Percentiles rank a stretch among this genome's conserved stretches.
These are phyloP conservation scores for Helichrysum umbraculigerum DNA, from an alignment of 129 eudicot genomes.

Conservation along the genomic window DNA sequence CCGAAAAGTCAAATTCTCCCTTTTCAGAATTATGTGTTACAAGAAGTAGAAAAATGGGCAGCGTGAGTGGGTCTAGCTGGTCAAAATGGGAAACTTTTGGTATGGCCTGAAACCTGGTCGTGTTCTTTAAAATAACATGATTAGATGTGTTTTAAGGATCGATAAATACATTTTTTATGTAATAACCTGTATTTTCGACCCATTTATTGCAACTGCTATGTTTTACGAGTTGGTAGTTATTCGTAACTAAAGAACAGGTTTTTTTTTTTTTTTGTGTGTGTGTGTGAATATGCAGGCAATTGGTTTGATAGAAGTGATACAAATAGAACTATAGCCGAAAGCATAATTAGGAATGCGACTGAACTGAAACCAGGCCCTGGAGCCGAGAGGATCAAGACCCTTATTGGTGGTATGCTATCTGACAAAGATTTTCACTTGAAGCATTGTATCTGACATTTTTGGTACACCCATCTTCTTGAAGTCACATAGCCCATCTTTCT, in stretches of 20 bases:
- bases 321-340: slow-evolving; percentile 32
- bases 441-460: slow-evolving; percentile 50
- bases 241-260: background rate
- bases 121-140: background rate
- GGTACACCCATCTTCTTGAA: slow-evolving; percentile 3
- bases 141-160: background rate
- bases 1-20: no score
- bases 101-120: background rate
- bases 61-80: background rate
- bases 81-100: background rate
- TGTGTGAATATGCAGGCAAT: slow-evolving; percentile 38
- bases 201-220: background rate
- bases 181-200: background rate
- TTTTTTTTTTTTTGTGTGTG: background rate
- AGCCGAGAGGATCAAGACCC: slow-evolving; percentile 62
- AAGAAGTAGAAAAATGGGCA: no score
- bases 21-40: no score
- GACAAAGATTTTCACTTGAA: slow-evolving; percentile 60
- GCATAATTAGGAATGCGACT: slow-evolving; percentile 39
- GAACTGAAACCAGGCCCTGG: slow-evolving; percentile 74
- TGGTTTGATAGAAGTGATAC: slow-evolving; percentile 57
- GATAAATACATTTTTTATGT: no score
- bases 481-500: slow-evolving; percentile 9
- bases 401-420: slow-evolving; percentile 53
- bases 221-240: background rate